Evolutionary conservation across 345 rosid species (phyloP).

Genomic region (Syzygium aromaticum): DNA sequence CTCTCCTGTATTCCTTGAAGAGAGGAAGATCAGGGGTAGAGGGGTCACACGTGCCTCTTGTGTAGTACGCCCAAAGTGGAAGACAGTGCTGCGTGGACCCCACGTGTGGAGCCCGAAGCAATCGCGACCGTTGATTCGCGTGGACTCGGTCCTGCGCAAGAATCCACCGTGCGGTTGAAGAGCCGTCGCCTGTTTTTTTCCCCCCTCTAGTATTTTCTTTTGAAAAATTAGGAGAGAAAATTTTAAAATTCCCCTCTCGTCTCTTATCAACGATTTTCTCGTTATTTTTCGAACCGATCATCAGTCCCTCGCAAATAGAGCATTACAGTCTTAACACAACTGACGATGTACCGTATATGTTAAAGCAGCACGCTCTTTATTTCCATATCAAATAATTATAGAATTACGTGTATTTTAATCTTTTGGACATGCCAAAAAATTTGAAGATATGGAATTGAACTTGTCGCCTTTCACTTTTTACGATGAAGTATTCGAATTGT

Average conservation of each 20-base stretch:
- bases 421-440: background rate
- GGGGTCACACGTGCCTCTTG: background rate
- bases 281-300: background rate
- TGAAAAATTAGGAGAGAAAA: background rate
- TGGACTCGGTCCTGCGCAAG: background rate
- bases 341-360: background rate
- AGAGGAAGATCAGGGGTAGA: background rate
- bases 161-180: background rate
- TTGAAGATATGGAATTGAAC: background rate
- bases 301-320: background rate
- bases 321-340: background rate
- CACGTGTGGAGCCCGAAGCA: background rate
- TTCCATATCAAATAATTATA: background rate
- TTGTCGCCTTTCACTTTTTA: background rate
- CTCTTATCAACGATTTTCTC: background rate
- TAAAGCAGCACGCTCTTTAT: background rate
- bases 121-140: background rate
- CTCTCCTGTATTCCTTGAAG: conserved; percentile 51
- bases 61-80: background rate
- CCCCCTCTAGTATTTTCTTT: background rate
- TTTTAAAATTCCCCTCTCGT: background rate
- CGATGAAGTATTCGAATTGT: background rate
- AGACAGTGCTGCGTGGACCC: background rate
- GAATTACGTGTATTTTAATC: background rate
- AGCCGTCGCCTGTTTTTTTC: background rate